Percentiles rank a stretch among this genome's conserved stretches.
These are phyloP conservation scores for Oldenlandia corymbosa DNA, from an alignment of 257 asterid genomes.

Conservation along the genomic window DNA sequence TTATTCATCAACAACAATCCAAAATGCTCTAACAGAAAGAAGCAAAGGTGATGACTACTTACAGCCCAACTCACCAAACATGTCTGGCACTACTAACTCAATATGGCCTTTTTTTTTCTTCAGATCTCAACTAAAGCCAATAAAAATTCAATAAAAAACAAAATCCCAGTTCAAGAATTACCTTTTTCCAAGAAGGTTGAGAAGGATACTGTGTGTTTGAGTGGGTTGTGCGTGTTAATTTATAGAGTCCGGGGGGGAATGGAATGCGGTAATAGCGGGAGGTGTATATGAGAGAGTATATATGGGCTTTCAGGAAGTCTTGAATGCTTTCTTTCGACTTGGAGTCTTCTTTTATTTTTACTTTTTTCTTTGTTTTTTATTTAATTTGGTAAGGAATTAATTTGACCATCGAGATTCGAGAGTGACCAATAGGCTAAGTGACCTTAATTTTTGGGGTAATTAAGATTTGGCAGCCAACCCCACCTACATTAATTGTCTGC, in stretches of 20 bases:
- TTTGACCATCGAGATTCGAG: constrained; percentile 1
- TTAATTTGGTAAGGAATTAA: not conserved
- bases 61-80: constrained; percentile 10
- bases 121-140: constrained; percentile 16
- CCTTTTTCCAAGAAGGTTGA: not conserved
- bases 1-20: constrained; percentile 5
- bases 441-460: too few species aligned
- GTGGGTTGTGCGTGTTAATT: not conserved
- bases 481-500: too few species aligned
- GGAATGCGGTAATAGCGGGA: not conserved
- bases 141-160: not conserved
- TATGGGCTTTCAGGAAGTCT: constrained; percentile 1
- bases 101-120: not conserved
- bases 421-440: too few species aligned
- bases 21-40: not conserved
- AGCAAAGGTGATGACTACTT: constrained; percentile 6
- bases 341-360: not conserved
- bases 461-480: too few species aligned
- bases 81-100: not conserved
- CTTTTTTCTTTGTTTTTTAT: not conserved
- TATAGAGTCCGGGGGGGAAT: not conserved
- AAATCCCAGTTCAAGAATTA: constrained; percentile 1
- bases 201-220: not conserved
- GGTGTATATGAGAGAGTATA: not conserved
- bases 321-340: constrained; percentile 10